Percentiles rank a stretch among this genome's conserved stretches.
Conservation (phyloP, 257 asterid genomes). For the Mentha longifolia region DNA sequence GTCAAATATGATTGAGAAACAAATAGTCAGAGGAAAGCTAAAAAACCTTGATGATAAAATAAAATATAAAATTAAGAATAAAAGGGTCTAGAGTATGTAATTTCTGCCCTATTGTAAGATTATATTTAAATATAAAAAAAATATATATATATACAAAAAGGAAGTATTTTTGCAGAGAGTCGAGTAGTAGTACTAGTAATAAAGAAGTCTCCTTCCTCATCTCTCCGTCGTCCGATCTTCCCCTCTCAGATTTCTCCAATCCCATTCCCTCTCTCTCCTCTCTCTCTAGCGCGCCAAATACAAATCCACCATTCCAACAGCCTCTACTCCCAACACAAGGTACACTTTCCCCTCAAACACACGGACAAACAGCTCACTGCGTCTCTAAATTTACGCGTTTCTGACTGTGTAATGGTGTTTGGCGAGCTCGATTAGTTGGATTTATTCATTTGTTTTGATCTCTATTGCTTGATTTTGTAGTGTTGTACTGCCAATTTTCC, state of each 20-base stretch:
- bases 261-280: slow-evolving; percentile 31
- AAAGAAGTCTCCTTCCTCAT: slow-evolving; percentile 36
- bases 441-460: background rate
- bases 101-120: no score
- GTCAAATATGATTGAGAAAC: no score
- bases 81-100: no score
- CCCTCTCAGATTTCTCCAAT: slow-evolving; percentile 47
- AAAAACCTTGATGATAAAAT: no score
- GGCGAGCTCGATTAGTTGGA: slow-evolving; percentile 15
- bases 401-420: background rate
- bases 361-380: slow-evolving; percentile 17
- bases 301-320: slow-evolving; percentile 30
- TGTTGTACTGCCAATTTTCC: background rate
- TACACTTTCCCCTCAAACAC: slow-evolving; percentile 20
- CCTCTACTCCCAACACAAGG: slow-evolving; percentile 20
- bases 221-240: slow-evolving; percentile 68
- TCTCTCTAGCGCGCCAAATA: slow-evolving; percentile 56
- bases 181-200: slow-evolving; percentile 12
- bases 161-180: background rate
- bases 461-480: background rate
- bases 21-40: no score
- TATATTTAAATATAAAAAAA: no score
- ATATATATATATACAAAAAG: no score
- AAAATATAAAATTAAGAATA: no score
- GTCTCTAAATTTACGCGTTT: background rate